Evolutionary conservation across 192 early-diverging fungal species (phyloP), one percentile per base, ranked within the genome.

Genomic region (Rhizoclosmatium sp.): DNA sequence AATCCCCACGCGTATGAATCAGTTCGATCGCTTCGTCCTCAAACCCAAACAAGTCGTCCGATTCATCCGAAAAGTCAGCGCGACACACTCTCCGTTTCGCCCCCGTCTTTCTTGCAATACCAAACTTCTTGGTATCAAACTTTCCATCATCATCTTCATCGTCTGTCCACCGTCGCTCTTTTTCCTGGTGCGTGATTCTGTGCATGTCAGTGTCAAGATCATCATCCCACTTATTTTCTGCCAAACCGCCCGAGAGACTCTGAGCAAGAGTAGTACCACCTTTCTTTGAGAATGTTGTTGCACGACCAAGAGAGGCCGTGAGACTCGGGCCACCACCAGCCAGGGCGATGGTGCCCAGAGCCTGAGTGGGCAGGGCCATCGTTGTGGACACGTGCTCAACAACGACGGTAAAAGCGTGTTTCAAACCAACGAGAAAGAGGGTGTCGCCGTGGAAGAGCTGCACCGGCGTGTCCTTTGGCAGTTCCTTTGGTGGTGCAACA

Each of bases 381-480:
- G 67, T 69, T 12, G 5, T 59, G 7, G 47, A 19, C 2, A 41
- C 31, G 16, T 58, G 19, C 10, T 19, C 54, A 41, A 39, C 31
- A 2, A 72, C 19, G 39, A 72, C 70, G 5, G 23, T 2, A 14
- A 23, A 72, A 2, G 70, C 39, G 39, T 59, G 45, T 45, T 72
- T 72, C 23, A 14, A 3, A 14, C 70, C 70, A 59, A 72, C 70
- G 42, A 72, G 70, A 42, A 23, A 72, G 2, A 72, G 70, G 0
- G 51, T 72, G 12, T 72, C 70, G 7, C 70, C 70, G 41, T 72
- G 70, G 48, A 58, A 58, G 19, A 72, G 70, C 39, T 54, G 70
- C 16, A 40, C 16, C 10, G 70, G 70, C 1, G 12, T 19, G 58
- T 72, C 42, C 56, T 51, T 23, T 7, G 47, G 49, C n/a, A 72